phyloP scores from a whole-genome alignment of 2,329 filamentous ascomycete species.

The Aspergillus sp. region DNA sequence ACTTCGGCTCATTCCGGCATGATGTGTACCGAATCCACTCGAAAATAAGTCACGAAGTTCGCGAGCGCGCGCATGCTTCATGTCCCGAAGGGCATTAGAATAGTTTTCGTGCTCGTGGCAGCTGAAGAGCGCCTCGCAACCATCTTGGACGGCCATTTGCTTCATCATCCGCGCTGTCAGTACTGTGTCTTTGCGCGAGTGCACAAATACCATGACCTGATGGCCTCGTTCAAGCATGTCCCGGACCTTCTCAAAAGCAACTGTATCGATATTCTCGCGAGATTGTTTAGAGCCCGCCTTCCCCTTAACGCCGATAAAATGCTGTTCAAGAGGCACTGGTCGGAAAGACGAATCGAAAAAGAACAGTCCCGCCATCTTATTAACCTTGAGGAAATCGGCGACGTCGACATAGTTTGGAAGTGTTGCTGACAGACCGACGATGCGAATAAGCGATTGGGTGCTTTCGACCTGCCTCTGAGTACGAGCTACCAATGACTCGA shows the following conservation, averaged over 20 bases:
- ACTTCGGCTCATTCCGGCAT: conserved; percentile 92
- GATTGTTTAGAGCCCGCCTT: conserved; percentile 79
- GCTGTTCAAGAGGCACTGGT: conserved; percentile 92
- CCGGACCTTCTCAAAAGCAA: conserved; percentile 89
- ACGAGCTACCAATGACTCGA: conserved; percentile 92
- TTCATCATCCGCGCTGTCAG: conserved; percentile 81
- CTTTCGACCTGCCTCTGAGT: conserved; percentile 97
- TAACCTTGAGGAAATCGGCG: conserved; percentile 94
- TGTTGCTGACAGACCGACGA: conserved; percentile 92
- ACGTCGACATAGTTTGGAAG: conserved; percentile 96
- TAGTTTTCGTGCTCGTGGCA: conserved; percentile 76
- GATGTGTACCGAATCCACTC: conserved; percentile 91
- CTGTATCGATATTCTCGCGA: conserved; percentile 82
- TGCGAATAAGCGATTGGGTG: conserved; percentile 94
- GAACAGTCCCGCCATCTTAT: conserved; percentile 87
- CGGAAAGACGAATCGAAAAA: conserved; percentile 97
- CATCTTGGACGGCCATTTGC: conserved; percentile 80
- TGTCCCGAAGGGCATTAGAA: conserved; percentile 74
- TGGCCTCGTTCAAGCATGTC: conserved; percentile 92
- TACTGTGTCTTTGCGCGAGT: conserved; percentile 91
- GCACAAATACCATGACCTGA: conserved; percentile 99
- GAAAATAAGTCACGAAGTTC: conserved; percentile 86
- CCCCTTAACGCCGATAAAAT: conserved; percentile 91
- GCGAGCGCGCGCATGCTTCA: conserved; percentile 79
- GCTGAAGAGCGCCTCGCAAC: conserved; percentile 79